Evolutionary conservation across 169 alveolate species (phyloP).

Genomic region (Toxoplasma gondii): DNA sequence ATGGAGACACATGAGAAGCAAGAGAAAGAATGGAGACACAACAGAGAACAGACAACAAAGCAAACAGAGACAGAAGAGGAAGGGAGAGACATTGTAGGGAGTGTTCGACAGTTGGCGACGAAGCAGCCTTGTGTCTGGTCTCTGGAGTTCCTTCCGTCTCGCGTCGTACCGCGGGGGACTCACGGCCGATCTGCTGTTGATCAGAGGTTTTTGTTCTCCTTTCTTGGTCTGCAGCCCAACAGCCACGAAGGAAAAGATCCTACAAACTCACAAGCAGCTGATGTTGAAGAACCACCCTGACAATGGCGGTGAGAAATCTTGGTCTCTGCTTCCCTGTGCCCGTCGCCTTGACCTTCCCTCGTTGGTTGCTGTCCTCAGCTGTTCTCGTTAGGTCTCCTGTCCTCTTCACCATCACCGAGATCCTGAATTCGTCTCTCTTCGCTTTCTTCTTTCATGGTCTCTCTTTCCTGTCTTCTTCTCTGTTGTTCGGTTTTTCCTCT

Average conservation of each 20-base stretch:
- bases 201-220: neutral
- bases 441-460: no score
- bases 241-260: constrained; percentile 80
- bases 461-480: no score
- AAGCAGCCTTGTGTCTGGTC: neutral
- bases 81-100: neutral
- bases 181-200: no score
- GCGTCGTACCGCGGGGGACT: neutral
- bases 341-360: neutral
- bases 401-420: neutral
- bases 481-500: no score
- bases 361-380: neutral
- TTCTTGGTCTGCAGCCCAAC: constrained; percentile 72
- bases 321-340: neutral
- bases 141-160: neutral
- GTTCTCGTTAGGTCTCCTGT: neutral
- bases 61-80: neutral
- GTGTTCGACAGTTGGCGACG: neutral
- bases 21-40: neutral
- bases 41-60: neutral
- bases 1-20: neutral
- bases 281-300: constrained; percentile 91
- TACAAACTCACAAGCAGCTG: constrained; percentile 85
- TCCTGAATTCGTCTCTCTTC: no score
- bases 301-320: constrained; percentile 82